These are phyloP conservation scores for Nothophytophthora sp. DNA, from an alignment of 352 stramenopile species.

Conservation along the genomic window DNA sequence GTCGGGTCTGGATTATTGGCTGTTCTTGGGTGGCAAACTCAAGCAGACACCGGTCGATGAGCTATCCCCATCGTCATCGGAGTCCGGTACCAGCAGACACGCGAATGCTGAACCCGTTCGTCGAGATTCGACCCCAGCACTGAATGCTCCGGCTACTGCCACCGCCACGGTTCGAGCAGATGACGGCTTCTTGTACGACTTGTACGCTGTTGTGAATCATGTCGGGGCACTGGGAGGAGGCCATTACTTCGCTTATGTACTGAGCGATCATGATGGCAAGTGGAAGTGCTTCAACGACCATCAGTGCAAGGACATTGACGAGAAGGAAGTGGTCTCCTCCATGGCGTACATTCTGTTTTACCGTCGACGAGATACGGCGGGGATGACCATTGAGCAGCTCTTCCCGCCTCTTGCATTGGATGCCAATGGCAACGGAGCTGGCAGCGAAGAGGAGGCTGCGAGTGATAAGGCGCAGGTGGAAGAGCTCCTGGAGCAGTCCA, in stretches of 20 bases:
- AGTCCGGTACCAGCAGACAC: conserved; percentile 5
- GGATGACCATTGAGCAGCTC: conserved; percentile 69
- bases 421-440: conserved; percentile 23
- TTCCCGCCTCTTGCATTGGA: conserved; percentile 63
- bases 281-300: conserved; percentile 99
- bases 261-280: conserved; percentile 88
- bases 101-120: conserved; percentile 10
- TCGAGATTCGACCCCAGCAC: conserved; percentile 28
- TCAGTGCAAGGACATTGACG: conserved; percentile 87
- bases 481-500: conserved; percentile 71
- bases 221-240: conserved; percentile 94
- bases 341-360: conserved; percentile 94
- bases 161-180: conserved; percentile 48
- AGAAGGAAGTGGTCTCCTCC: conserved; percentile 82
- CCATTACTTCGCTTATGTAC: conserved; percentile 94
- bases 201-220: conserved; percentile 98
- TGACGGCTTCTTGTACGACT: conserved; percentile 90
- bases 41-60: conserved; percentile 13
- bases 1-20: conserved; percentile 66
- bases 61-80: conserved; percentile 8
- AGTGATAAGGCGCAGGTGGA: conserved; percentile 67
- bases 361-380: conserved; percentile 65
- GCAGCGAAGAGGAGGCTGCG: conserved; percentile 33
- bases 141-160: conserved; percentile 65
- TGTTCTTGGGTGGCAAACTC: conserved; percentile 77